phyloP scores from a whole-genome alignment of 306 rosid genomes.

The Pterocarpus santalinus region DNA sequence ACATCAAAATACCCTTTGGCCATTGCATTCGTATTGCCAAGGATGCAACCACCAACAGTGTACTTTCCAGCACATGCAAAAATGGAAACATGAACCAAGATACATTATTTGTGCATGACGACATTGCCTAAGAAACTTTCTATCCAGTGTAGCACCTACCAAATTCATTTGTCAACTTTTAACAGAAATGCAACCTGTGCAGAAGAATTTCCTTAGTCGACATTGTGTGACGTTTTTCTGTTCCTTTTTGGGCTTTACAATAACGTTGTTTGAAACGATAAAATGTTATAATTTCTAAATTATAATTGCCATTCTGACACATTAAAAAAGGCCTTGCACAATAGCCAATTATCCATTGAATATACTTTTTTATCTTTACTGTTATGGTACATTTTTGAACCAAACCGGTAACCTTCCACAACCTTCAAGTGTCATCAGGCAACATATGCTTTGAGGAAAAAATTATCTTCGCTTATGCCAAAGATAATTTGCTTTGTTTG shows the following conservation, averaged over 20 bases:
- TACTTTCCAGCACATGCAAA: too few relatives aligned
- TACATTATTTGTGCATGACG: too few relatives aligned
- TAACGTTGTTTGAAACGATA: neutral
- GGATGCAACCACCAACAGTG: too few relatives aligned
- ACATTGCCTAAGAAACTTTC: too few relatives aligned
- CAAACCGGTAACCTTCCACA: slow-evolving; percentile 1
- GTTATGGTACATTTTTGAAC: slow-evolving; percentile 25
- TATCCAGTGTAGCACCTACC: too few relatives aligned
- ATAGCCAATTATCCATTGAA: neutral
- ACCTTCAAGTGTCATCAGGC: neutral
- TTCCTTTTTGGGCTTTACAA: slow-evolving; percentile 5
- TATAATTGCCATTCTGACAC: slow-evolving; percentile 3
- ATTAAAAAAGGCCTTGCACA: slow-evolving; percentile 19
- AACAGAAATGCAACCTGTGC: too few relatives aligned
- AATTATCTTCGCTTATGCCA: neutral
- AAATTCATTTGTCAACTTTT: too few relatives aligned
- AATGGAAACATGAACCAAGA: too few relatives aligned
- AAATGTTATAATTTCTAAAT: slow-evolving; percentile 1
- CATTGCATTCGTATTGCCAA: too few relatives aligned
- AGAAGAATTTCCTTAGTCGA: too few relatives aligned
- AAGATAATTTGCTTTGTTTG: slow-evolving; percentile 5
- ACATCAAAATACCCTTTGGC: too few relatives aligned
- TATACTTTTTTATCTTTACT: neutral
- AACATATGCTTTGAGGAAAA: neutral
- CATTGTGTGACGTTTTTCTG: neutral